Evolutionary conservation across 2,329 filamentous ascomycete genomes (phyloP).

Genomic region (Nannizzia gypsea): DNA sequence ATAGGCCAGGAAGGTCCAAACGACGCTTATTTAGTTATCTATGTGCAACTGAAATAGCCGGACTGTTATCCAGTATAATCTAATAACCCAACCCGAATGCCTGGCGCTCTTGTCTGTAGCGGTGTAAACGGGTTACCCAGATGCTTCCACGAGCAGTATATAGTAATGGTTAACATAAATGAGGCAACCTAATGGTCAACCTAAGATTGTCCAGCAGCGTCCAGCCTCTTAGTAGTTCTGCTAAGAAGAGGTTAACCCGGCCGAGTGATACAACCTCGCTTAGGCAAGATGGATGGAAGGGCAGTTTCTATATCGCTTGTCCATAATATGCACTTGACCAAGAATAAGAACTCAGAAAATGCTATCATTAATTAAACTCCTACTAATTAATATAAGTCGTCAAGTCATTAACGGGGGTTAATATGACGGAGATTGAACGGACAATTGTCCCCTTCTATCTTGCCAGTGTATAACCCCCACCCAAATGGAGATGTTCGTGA

Average conservation of each 20-base stretch:
- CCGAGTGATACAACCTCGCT: background rate
- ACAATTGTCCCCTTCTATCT: background rate
- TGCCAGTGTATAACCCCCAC: background rate
- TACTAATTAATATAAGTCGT: constrained; percentile 3
- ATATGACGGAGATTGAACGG: background rate
- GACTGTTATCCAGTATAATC: background rate
- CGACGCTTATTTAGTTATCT: background rate
- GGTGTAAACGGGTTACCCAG: background rate
- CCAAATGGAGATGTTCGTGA: constrained; percentile 4
- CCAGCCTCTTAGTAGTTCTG: background rate
- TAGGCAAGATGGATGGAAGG: background rate
- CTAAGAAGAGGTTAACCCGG: background rate
- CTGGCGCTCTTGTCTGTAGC: background rate
- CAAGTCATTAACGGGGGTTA: constrained; percentile 4
- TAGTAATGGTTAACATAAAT: background rate
- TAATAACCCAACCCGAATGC: background rate
- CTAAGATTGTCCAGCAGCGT: background rate
- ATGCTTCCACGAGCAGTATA: background rate
- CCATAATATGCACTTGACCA: background rate
- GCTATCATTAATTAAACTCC: constrained; percentile 4
- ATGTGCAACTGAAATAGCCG: background rate
- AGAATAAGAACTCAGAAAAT: background rate
- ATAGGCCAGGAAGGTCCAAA: background rate
- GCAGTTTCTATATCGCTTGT: background rate
- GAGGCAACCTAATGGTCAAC: background rate